Percentiles rank a stretch among this genome's conserved stretches.
Evolutionary conservation across 257 asterid genomes (phyloP).

Genomic region (Solanum arcanum): DNA sequence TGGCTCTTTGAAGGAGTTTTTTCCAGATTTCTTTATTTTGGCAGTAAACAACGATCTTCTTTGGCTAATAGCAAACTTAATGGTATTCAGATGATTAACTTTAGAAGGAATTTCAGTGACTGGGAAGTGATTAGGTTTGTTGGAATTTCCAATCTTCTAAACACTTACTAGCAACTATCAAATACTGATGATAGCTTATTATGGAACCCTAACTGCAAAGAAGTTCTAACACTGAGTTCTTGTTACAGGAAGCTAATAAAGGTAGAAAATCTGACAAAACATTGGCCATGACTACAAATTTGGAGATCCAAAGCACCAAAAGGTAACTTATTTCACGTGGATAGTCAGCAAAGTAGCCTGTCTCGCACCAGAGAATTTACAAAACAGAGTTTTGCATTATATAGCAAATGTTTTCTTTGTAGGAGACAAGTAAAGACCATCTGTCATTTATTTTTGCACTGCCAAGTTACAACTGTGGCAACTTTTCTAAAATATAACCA

Average conservation of each 20-base stretch:
- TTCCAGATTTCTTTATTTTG: not conserved
- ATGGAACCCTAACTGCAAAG: not conserved
- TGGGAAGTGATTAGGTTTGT: not conserved
- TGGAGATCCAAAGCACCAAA: not conserved
- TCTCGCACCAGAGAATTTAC: not conserved
- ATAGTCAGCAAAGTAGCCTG: not conserved
- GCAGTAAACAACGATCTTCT: not conserved
- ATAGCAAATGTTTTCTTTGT: not conserved
- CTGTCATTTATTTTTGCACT: not conserved
- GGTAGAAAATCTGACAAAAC: not conserved
- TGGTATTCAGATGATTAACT: not conserved
- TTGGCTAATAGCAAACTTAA: not conserved
- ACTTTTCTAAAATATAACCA: not conserved
- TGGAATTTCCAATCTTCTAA: not conserved
- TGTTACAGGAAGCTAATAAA: not conserved
- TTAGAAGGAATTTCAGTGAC: not conserved
- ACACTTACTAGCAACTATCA: not conserved
- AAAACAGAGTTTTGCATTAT: not conserved
- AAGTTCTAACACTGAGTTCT: not conserved
- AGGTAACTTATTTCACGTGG: not conserved
- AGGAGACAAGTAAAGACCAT: not conserved
- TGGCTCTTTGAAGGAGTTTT: not conserved
- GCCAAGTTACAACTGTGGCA: not conserved
- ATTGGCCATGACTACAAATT: not conserved
- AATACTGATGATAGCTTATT: not conserved